phyloP scores from a whole-genome alignment of 2,329 filamentous ascomycete genomes.

The Penicillium sp. region DNA sequence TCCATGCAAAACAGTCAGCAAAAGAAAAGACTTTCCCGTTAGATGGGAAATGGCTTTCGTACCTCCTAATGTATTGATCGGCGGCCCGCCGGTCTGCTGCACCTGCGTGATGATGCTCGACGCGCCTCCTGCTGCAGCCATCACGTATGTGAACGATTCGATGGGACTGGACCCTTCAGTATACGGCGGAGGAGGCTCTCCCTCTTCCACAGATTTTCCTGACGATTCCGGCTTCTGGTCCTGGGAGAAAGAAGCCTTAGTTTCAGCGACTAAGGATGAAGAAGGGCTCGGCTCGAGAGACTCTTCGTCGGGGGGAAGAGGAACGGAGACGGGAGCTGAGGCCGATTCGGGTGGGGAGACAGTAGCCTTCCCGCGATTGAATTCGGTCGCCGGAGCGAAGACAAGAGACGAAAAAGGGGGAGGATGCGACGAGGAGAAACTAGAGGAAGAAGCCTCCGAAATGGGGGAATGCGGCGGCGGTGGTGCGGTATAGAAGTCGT shows the following conservation, averaged over 20 bases:
- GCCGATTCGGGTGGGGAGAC: constrained; percentile 43
- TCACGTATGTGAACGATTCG: constrained; percentile 85
- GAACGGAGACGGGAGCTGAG: constrained; percentile 43
- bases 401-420: constrained; percentile 59
- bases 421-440: constrained; percentile 47
- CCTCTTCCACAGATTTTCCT: too few species aligned
- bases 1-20: too few species aligned
- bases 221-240: too few species aligned
- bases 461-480: constrained; percentile 35
- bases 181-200: constrained; percentile 90
- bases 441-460: constrained; percentile 41
- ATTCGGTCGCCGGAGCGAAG: constrained; percentile 40
- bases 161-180: constrained; percentile 88
- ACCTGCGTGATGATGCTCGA: constrained; percentile 99
- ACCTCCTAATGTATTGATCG: constrained; percentile 84
- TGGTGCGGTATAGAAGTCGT: constrained; percentile 33
- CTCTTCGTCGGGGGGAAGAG: constrained; percentile 45
- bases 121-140: constrained; percentile 93
- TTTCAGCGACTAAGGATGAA: constrained; percentile 57
- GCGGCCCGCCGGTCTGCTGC: constrained; percentile 76
- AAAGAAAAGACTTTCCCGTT: too few species aligned
- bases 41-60: too few species aligned
- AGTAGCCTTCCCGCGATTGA: constrained; percentile 35
- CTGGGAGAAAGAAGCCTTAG: constrained; percentile 68
- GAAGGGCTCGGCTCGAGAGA: constrained; percentile 37